Base-by-base conservation (phyloP, 2,329 filamentous ascomycete genomes). In the Emmonsia crescens region DNA sequence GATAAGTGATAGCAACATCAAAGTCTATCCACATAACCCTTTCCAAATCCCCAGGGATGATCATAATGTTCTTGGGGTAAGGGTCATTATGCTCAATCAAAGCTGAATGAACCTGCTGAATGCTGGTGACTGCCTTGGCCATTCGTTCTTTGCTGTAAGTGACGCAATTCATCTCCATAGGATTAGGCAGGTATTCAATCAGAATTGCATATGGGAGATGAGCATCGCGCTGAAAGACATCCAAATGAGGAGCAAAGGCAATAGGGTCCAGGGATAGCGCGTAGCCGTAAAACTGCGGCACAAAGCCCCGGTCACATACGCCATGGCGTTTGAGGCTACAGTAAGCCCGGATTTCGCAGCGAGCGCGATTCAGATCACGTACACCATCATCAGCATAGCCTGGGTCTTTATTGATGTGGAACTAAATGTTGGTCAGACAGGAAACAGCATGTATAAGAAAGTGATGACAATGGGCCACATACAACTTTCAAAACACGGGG, bases 21-120 rank as follows among this genome's bases (percentile, higher is more conserved):
- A 60, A 63, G 61, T 63, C 62, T 52, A 63, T 48, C 62, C 59
- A 63, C 19, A 63, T 33, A 61, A 63, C 59, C 38, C 59, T 59
- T 49, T 59, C 62, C 4, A 60, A 27, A 16, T 62, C 49, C 19
- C 60, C 63, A 40, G 61, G 63, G 31, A 66, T 51, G 44, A 66
- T 64, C 55, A 63, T 9, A 24, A 63, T 61, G 44, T 66, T 66
- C 61, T 64, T 66, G 19, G 61, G 64, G 61, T 66, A 64, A 48
- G 60, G 52, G 38, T 64, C 64, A 62, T 64, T 66, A 48, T 65
- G 64, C 33, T 64, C 64, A 61, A 65, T 38, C 29, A 64, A 49
- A 59, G 61, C 64, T 31, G 36, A 63, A 63, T 64, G 64, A 44
- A 64, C 54, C 33, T 62, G 59, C 54, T 60, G 33, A n/a, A 65